phyloP scores from a whole-genome alignment of 805 yeast species.

The Pichia ethanolica region DNA sequence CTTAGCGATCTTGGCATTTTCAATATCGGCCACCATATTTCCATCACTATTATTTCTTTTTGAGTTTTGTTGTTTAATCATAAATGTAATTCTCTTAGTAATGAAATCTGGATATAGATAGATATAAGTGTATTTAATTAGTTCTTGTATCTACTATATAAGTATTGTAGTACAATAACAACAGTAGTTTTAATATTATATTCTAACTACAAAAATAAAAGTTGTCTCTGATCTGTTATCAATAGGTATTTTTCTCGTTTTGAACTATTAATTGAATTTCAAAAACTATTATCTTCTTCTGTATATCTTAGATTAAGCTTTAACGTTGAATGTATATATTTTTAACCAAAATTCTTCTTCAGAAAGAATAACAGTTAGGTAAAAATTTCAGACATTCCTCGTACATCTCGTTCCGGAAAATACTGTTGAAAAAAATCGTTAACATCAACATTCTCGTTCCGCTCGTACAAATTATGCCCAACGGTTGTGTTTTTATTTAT shows the following conservation, averaged over 20 bases:
- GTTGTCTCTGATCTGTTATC: no score
- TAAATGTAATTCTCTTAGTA: no score
- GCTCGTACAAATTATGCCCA: not conserved
- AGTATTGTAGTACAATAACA: no score
- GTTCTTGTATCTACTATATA: no score
- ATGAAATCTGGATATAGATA: no score
- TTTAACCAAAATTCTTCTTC: not conserved
- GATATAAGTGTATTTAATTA: no score
- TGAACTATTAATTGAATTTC: not conserved
- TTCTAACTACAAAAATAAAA: no score
- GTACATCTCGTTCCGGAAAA: slow-evolving; percentile 9
- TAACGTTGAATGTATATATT: not conserved
- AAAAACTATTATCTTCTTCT: not conserved
- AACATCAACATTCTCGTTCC: not conserved
- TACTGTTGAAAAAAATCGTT: no score
- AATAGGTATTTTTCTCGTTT: no score
- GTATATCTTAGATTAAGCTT: not conserved
- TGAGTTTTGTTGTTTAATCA: no score
- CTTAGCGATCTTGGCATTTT: slow-evolving; percentile 23
- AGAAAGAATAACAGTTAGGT: not conserved
- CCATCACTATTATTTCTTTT: no score
- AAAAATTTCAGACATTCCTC: not conserved
- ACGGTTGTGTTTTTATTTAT: not conserved
- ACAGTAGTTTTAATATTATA: no score
- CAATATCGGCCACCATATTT: not conserved